Conservation (phyloP, 2,329 filamentous ascomycete species). For the Fusarium circinatum region DNA sequence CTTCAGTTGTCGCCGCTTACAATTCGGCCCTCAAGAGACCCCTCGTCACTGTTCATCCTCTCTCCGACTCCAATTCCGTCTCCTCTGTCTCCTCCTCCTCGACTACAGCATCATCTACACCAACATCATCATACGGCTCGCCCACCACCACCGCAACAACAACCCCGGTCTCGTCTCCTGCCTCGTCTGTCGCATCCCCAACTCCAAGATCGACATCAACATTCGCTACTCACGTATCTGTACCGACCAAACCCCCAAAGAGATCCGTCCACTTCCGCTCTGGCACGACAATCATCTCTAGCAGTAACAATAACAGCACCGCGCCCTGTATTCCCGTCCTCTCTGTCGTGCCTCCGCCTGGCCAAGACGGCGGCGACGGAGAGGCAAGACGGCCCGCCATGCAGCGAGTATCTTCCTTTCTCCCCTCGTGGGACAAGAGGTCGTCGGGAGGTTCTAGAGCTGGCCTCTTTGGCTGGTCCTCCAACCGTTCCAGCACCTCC, state of each 20-base stretch:
- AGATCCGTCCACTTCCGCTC: conserved; percentile 33
- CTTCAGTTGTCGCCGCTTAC: conserved; percentile 34
- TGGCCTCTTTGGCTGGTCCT: conserved; percentile 57
- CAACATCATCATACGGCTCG: conserved; percentile 29
- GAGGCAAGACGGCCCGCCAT: conserved; percentile 51
- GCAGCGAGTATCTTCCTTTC: conserved; percentile 57
- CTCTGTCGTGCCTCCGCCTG: conserved; percentile 48
- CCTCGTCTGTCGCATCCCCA: conserved; percentile 32
- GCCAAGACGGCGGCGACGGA: conserved; percentile 49
- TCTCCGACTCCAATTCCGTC: conserved; percentile 36
- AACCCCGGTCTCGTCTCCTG: conserved; percentile 35
- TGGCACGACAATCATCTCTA: conserved; percentile 23
- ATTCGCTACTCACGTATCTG: conserved; percentile 30
- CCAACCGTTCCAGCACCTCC: conserved; percentile 58
- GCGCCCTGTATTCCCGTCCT: conserved; percentile 37
- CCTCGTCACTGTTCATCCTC: conserved; percentile 32
- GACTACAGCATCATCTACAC: conserved; percentile 31
- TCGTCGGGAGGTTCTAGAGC: conserved; percentile 45
- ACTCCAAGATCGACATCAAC: conserved; percentile 34
- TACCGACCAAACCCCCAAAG: conserved; percentile 15
- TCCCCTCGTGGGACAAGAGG: conserved; percentile 59
- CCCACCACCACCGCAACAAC: conserved; percentile 28
- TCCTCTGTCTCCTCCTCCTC: conserved; percentile 32
- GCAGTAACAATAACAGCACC: conserved; percentile 48
- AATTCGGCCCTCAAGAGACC: conserved; percentile 39